A percentile compares a stretch with the other conserved stretches of the same genome.
phyloP scores from a whole-genome alignment of 192 early-diverging fungal genomes.

The Backusella sp. region DNA sequence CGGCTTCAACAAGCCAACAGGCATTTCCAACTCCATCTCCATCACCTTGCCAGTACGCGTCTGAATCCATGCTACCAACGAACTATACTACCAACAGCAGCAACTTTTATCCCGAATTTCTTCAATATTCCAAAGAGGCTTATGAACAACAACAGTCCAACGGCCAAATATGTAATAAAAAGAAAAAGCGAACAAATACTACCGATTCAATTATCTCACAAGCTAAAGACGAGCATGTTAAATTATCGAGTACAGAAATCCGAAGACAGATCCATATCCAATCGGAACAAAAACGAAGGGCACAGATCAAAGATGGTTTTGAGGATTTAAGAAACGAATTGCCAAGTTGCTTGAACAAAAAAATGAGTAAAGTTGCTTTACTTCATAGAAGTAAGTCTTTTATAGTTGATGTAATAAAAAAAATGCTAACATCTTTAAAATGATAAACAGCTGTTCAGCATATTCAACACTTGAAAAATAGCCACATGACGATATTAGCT shows the following conservation, averaged over 20 bases:
- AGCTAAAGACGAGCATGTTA: neutral
- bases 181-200: slow-evolving; percentile 6
- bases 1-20: neutral
- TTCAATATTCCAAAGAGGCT: slow-evolving; percentile 25
- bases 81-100: neutral
- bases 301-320: slow-evolving; percentile 41
- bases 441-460: slow-evolving; percentile 35
- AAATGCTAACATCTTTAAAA: neutral
- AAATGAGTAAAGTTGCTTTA: slow-evolving; percentile 38
- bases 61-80: neutral
- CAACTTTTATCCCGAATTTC: slow-evolving; percentile 25
- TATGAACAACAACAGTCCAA: slow-evolving; percentile 22
- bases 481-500: slow-evolving; percentile 25
- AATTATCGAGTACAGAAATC: slow-evolving; percentile 20
- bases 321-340: slow-evolving; percentile 37
- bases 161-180: neutral
- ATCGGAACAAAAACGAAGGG: slow-evolving; percentile 31
- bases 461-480: slow-evolving; percentile 39
- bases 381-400: slow-evolving; percentile 31
- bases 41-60: slow-evolving; percentile 4
- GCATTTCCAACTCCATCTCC: slow-evolving; percentile 14
- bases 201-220: neutral
- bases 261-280: slow-evolving; percentile 35
- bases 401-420: neutral
- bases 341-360: slow-evolving; percentile 36